Base-by-base conservation (phyloP, 495 filamentous ascomycete species). In the Daldinia childiae region DNA sequence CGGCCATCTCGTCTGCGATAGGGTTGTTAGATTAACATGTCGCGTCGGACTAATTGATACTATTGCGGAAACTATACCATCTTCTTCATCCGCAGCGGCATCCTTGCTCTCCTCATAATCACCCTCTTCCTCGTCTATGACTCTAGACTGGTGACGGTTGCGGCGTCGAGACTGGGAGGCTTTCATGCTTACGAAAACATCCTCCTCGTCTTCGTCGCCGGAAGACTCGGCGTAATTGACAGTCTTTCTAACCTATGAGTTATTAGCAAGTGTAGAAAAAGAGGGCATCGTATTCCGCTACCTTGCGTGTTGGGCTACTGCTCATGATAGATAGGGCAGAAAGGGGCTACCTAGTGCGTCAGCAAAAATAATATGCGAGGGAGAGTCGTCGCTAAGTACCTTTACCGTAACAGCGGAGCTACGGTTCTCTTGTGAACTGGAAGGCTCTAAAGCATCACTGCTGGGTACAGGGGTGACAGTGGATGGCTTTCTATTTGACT, bases 401-500 rank as follows among this genome's bases (percentile, higher is more conserved):
- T 85, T 85, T 29, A 80, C 73, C 21, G 76, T 77, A 21, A 74
- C 74, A 57, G 77, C 79, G 7, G 68, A 71, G 50, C 77, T 74
- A 64, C 77, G 76, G 69, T 87, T 85, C 68, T 87, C 85, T 63
- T 87, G 84, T 2, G 88, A 89, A 74, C 87, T 89, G 0, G 84
- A 82, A 0, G 86, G 83, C 34, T 84, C 85, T 8, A 83, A 50
- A 24, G 87, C 81, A 77, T 94, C 93, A 77, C 92, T 95, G 80
- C 91, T 96, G 3, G 93, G 91, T 1, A 90, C 87, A n/a, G 93
- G 92, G 0, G 91, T 93, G 77, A 89, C 74, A 68, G 83, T 85
- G 52, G 78, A 81, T 78, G 68, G 83, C 77, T 76, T 79, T 21
- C 70, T 62, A 71, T 84, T 82, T 65, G 82, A 80, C 65, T 83